phyloP scores from a whole-genome alignment of 306 rosid species.

The Alnus rubra region DNA sequence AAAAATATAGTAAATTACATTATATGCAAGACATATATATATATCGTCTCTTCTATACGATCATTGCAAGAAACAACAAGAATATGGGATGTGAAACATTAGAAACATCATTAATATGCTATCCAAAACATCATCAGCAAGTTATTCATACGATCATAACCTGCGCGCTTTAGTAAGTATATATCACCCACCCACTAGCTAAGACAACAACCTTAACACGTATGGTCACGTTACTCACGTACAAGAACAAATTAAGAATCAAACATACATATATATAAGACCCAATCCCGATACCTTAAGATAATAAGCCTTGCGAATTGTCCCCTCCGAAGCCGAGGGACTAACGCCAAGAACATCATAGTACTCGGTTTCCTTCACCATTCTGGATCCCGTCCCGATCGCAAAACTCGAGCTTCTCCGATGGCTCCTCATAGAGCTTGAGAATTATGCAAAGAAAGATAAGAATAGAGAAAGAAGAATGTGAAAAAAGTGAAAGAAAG shows the following conservation, averaged over 20 bases:
- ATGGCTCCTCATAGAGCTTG: slow-evolving; percentile 2
- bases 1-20: neutral
- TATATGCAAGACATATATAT: no score
- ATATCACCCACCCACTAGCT: no score
- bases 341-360: slow-evolving; percentile 72
- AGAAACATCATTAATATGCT: neutral
- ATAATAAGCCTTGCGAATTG: slow-evolving; percentile 91
- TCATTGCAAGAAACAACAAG: neutral
- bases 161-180: neutral
- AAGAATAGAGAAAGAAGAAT: neutral
- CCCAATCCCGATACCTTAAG: slow-evolving; percentile 49
- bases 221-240: no score
- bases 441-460: neutral
- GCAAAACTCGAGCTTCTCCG: neutral
- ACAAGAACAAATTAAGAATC: no score
- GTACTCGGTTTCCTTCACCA: slow-evolving; percentile 85
- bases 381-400: slow-evolving; percentile 6
- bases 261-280: no score
- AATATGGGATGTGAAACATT: neutral
- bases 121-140: neutral
- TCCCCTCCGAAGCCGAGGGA: slow-evolving; percentile 72
- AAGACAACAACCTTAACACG: no score
- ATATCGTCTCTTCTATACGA: neutral
- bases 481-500: slow-evolving; percentile 4
- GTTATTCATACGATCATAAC: neutral